These are phyloP conservation scores for Hortiboletus campestris DNA, from an alignment of 768 basidiomycete species.

Conservation along the genomic window DNA sequence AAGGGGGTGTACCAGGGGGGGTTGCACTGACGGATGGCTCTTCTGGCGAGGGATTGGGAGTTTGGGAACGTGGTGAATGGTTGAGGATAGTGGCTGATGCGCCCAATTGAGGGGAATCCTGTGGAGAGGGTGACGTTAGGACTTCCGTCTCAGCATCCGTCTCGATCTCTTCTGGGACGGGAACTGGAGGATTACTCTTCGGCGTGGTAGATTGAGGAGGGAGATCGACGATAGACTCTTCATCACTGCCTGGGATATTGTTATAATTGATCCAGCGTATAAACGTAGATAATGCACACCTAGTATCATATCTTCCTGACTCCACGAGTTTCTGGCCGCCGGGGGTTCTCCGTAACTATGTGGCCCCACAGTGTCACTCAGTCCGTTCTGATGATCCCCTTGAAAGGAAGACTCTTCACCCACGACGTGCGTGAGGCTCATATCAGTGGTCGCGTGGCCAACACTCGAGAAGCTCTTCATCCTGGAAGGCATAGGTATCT, in stretches of 20 bases:
- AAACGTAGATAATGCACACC: conserved; percentile 13
- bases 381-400: conserved; percentile 26
- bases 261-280: not conserved
- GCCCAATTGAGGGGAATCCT: conserved; percentile 15
- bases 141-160: conserved; percentile 30
- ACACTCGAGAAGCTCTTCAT: conserved; percentile 28
- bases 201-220: conserved; percentile 29
- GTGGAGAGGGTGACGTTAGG: conserved; percentile 23
- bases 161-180: conserved; percentile 15
- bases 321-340: conserved; percentile 7
- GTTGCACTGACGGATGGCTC: conserved; percentile 18
- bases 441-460: conserved; percentile 17
- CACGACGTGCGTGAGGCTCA: conserved; percentile 23
- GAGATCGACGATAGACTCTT: conserved; percentile 28
- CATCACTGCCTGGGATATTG: conserved; percentile 37
- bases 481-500: conserved; percentile 46
- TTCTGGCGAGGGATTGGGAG: not conserved
- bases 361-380: conserved; percentile 29
- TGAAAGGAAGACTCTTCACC: conserved; percentile 23
- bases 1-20: conserved; percentile 27
- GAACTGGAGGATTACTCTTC: conserved; percentile 17
- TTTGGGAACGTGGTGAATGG: conserved; percentile 16
- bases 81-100: conserved; percentile 2
- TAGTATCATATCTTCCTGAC: conserved; percentile 17
- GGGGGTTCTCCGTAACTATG: conserved; percentile 24